phyloP scores from a whole-genome alignment of 225 moss, liverwort and hornwort species.

The Pseudisothecium myosuroides region DNA sequence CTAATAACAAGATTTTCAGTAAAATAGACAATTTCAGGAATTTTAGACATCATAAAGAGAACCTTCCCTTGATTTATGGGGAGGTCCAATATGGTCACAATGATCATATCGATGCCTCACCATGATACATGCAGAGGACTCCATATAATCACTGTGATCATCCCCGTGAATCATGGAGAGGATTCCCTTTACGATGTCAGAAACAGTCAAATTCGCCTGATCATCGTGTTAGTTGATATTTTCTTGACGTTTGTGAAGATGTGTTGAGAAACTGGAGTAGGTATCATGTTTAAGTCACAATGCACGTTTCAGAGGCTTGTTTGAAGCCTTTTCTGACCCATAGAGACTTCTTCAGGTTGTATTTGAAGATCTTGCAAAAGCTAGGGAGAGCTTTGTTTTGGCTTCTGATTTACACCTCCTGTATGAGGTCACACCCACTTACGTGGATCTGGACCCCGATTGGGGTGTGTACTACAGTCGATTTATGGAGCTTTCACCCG shows the following conservation, averaged over 20 bases:
- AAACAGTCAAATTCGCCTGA: background rate
- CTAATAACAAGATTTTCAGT: background rate
- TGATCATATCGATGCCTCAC: background rate
- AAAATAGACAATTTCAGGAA: background rate
- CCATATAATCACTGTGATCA: background rate
- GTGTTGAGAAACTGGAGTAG: background rate
- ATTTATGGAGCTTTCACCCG: slow-evolving; percentile 81
- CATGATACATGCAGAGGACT: background rate
- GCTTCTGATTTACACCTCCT: slow-evolving; percentile 96
- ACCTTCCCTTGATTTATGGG: background rate
- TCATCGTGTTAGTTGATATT: background rate
- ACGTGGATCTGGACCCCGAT: slow-evolving; percentile 92
- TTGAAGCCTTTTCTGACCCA: background rate
- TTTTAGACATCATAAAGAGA: background rate
- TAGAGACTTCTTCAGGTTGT: slow-evolving; percentile 48
- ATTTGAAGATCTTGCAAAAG: slow-evolving; percentile 85
- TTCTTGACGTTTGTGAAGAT: background rate
- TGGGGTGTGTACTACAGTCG: slow-evolving; percentile 83
- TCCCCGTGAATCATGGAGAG: background rate
- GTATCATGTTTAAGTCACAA: background rate
- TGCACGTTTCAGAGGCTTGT: background rate
- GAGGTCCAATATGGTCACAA: background rate
- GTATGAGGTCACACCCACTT: slow-evolving; percentile 90
- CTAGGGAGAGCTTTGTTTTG: slow-evolving; percentile 88
- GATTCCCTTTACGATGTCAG: background rate